A percentile compares a stretch with the other conserved stretches of the same genome.
phyloP scores from a whole-genome alignment of 495 filamentous ascomycete species.

The Penicillium manginii region DNA sequence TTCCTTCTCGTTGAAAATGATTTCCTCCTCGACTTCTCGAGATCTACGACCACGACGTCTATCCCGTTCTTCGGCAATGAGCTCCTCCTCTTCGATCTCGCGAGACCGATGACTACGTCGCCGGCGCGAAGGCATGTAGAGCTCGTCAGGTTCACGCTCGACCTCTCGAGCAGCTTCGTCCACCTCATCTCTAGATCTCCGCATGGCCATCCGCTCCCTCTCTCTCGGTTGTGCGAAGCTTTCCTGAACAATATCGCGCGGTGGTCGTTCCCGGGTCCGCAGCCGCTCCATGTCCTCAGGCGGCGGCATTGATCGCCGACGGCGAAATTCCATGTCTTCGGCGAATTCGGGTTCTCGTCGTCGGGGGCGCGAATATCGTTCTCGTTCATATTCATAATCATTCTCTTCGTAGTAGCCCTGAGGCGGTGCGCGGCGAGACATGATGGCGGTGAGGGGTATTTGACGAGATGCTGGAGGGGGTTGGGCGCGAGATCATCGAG shows the following conservation, averaged over 20 bases:
- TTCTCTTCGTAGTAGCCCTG: constrained; percentile 38
- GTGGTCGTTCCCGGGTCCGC: constrained; percentile 31
- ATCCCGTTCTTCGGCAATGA: constrained; percentile 8
- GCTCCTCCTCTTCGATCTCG: constrained; percentile 10
- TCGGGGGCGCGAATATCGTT: constrained; percentile 21
- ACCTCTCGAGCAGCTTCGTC: constrained; percentile 19
- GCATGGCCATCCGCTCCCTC: constrained; percentile 23
- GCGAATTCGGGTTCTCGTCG: constrained; percentile 27
- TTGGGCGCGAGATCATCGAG: background rate
- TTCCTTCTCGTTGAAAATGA: constrained; percentile 3
- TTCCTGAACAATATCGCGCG: constrained; percentile 33
- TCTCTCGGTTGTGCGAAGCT: constrained; percentile 23
- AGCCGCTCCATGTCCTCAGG: constrained; percentile 40
- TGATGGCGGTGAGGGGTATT: constrained; percentile 16
- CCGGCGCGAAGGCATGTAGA: constrained; percentile 24
- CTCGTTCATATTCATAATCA: constrained; percentile 33
- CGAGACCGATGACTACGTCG: constrained; percentile 18
- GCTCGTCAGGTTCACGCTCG: constrained; percentile 35
- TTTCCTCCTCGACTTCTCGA: constrained; percentile 1
- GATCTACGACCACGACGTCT: background rate
- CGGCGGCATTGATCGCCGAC: constrained; percentile 31
- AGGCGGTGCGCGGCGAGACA: constrained; percentile 40
- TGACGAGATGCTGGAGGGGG: constrained; percentile 5
- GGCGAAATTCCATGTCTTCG: constrained; percentile 29
- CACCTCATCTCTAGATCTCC: constrained; percentile 28